Conservation (phyloP, 1,284 basidiomycete species). For the Leccinum subspadiceum region DNA sequence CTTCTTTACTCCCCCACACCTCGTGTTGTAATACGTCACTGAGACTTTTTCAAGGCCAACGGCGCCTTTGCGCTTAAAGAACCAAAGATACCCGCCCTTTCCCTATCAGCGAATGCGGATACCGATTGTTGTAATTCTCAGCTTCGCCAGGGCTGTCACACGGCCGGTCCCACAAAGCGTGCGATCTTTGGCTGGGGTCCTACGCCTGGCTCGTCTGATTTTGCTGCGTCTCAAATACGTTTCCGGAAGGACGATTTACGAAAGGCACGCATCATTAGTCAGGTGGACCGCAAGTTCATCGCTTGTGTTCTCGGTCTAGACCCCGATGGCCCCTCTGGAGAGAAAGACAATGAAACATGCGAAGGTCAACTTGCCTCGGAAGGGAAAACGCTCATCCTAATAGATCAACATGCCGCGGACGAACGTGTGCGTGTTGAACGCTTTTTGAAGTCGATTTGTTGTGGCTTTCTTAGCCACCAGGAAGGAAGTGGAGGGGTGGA, state of each 20-base stretch:
- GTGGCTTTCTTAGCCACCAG: constrained; percentile 52
- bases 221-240: constrained; percentile 26
- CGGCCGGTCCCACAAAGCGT: constrained; percentile 6
- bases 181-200: constrained; percentile 9
- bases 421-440: constrained; percentile 87
- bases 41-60: constrained; percentile 43
- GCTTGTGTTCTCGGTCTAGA: constrained; percentile 54
- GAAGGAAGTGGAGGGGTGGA: constrained; percentile 36
- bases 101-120: constrained; percentile 24
- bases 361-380: constrained; percentile 4
- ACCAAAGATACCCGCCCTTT: constrained; percentile 44
- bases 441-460: constrained; percentile 71
- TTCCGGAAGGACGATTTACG: constrained; percentile 55
- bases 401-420: constrained; percentile 96
- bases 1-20: constrained; percentile 9
- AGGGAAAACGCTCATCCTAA: constrained; percentile 59
- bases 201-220: constrained; percentile 15
- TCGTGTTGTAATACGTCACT: constrained; percentile 3
- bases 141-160: constrained; percentile 15
- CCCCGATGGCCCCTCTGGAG: constrained; percentile 8
- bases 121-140: constrained; percentile 13
- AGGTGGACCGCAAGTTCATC: constrained; percentile 90
- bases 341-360: constrained; percentile 13
- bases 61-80: constrained; percentile 46
- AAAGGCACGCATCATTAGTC: constrained; percentile 63